Base-by-base conservation (phyloP, 1,284 basidiomycete species). In the Athelia sp. region DNA sequence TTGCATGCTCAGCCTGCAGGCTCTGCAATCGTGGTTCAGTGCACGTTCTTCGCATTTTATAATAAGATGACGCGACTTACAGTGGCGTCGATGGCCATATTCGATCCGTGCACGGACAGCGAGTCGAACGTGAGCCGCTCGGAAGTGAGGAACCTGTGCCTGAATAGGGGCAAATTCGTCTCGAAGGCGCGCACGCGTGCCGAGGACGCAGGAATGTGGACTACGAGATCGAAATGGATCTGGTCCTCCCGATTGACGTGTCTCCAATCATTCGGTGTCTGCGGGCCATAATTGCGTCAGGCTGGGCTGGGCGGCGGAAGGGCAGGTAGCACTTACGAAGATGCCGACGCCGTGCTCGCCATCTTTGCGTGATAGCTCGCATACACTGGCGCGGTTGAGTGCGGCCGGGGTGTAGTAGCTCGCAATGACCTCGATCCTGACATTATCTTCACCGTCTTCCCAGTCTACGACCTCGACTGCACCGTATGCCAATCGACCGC, bases 341-440 rank as follows among this genome's bases (percentile, higher is more conserved):
- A 77, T 66, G 11, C 73, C 71, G 45, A 77, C 55, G 21, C 73
- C 75, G 45, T 66, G 48, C 46, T 67, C 62, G 1, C 54, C 61
- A 1, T 65, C 64, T 0, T 47, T 52, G 18, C 61, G 57, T 38
- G 57, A 54, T 14, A 69, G 49, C 14, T 50, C 55, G 50, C 74
- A 76, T 31, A 76, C 65, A n/a, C 63, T 51, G 31, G 66, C 61
- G n/a, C 34, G 53, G n/a, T 66, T 56, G 18, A 72, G 55, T 8
- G 52, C 54, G 9, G 57, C 45, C 34, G 59, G 52, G 8, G 56
- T 22, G 17, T 47, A 24, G 50, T 71, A 75, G 18, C 57, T 57
- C 1, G 67, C 66, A 22, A 54, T 54, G 31, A 76, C 60, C 11
- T 58, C 60, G 23, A 77, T 61, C 14, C 55, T 54, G 13, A 63